Evolutionary conservation across 176 grass and related monocot species (phyloP), one percentile per base, ranked within the genome.

Genomic region (Musa itinerans): DNA sequence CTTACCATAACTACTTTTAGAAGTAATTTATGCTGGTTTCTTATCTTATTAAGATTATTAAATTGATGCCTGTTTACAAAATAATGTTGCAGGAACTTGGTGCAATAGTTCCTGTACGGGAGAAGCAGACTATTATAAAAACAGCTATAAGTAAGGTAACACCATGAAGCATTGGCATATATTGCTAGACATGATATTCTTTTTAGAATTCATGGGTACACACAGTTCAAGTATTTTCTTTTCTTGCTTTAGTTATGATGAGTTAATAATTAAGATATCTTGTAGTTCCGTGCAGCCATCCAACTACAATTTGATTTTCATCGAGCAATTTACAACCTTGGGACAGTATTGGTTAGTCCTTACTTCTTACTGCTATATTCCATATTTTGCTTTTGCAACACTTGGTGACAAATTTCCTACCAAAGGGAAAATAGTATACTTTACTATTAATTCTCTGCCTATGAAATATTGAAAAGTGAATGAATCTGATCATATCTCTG

Each of bases 261-360:
- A 65, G 72, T 13, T 74, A 27, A 53, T 53, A 67, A 1, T 27
- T 67, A 55, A 70, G 52, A 29, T 74, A 22, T 81, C 83, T 72
- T 65, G 6, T 85, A 99, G 95, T 99, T 99, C 49, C 95, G 95
- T 72, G 91, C 87, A 71, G 95, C 95, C 66, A 99, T 99, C 65
- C 88, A 94, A 75, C 67, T 99, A 72, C 95, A 99, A 56, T 99
- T 99, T 92, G 95, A 99, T 92, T 99, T 99, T 80, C 91, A 99
- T 76, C 88, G 91, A 63, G 95, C 95, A 72, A 99, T 94, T 84
- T 99, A 99, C 88, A 99, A 99, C 75, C 95, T 94, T 54, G 91
- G 95, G 78, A 99, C 95, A 72, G 95, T 99, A 63, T 79, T 99
- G 86, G 95, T 99, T 58, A 16, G 86, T 75, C 53, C 4, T 43